phyloP scores from a whole-genome alignment of 139 green algal species.

The Trebouxia sp. region DNA sequence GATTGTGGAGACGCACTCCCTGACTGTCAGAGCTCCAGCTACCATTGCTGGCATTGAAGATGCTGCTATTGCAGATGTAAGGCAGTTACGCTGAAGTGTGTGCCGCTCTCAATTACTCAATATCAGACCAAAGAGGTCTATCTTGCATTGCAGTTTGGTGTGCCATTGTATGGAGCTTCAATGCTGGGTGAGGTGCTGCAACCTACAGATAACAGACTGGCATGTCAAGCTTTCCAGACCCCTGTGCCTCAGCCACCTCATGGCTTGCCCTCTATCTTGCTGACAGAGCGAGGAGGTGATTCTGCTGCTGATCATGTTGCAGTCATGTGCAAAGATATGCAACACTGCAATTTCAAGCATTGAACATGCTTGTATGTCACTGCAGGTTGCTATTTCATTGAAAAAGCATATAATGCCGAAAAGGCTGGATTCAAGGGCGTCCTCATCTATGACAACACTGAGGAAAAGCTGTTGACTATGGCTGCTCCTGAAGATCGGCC shows the following conservation, averaged over 20 bases:
- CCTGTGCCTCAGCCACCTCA: neutral
- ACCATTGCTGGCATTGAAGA: slow-evolving; percentile 48
- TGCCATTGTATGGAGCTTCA: slow-evolving; percentile 69
- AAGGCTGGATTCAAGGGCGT: slow-evolving; percentile 69
- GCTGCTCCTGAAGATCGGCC: slow-evolving; percentile 56
- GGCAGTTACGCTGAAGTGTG: slow-evolving; percentile 1
- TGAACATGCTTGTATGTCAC: neutral
- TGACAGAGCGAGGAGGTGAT: slow-evolving; percentile 53
- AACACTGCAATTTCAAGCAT: neutral
- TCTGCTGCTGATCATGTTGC: neutral
- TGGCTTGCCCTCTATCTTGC: slow-evolving; percentile 42
- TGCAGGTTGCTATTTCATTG: slow-evolving; percentile 69
- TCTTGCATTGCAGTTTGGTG: slow-evolving; percentile 57
- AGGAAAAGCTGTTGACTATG: slow-evolving; percentile 74
- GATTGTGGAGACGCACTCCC: slow-evolving; percentile 55
- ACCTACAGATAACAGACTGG: slow-evolving; percentile 36
- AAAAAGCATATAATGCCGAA: slow-evolving; percentile 69
- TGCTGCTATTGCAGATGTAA: slow-evolving; percentile 60
- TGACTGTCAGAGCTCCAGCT: slow-evolving; percentile 49
- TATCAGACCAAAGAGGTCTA: too few relatives aligned
- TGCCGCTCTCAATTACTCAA: too few relatives aligned
- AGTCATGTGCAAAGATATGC: neutral
- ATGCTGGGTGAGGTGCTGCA: slow-evolving; percentile 56
- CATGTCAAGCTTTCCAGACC: slow-evolving; percentile 42
- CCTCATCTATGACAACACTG: slow-evolving; percentile 61